Evolutionary conservation across 1,284 basidiomycete species (phyloP), one percentile per base, ranked within the genome.

Genomic region (Marasmius tenuissimus): DNA sequence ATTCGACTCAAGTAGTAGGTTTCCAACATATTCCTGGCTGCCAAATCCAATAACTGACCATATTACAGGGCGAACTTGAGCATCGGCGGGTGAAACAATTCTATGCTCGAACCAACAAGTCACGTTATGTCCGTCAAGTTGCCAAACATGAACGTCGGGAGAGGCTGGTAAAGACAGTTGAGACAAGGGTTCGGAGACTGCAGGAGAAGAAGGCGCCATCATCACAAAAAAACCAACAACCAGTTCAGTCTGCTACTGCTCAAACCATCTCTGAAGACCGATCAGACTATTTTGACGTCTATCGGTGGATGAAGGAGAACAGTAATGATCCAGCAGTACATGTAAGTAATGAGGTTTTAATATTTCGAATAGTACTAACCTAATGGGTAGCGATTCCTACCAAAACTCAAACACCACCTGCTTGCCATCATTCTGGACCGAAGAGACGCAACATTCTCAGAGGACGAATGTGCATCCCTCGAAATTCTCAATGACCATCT

Each of bases 361-460:
- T n/a, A n/a, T n/a, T n/a, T n/a, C n/a, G n/a, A n/a, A n/a, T n/a
- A n/a, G n/a, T n/a, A n/a, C n/a, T n/a, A n/a, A n/a, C n/a, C n/a
- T n/a, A n/a, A n/a, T n/a, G n/a, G n/a, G n/a, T n/a, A n/a, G n/a
- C n/a, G n/a, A n/a, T n/a, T n/a, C n/a, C n/a, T n/a, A n/a, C n/a
- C n/a, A n/a, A n/a, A n/a, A n/a, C n/a, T n/a, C n/a, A n/a, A n/a
- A n/a, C n/a, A n/a, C n/a, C n/a, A n/a, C n/a, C n/a, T n/a, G n/a
- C n/a, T n/a, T n/a, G n/a, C 14, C 20, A 49, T 18, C 9, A 8
- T n/a, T 49, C 20, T 49, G 45, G 70, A 71, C 0, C 67, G 75
- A 45, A 68, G 70, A 12, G 61, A 65, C 7, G 48, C 57, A 9
- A 7, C 27, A 34, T 75, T 71, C 48, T 63, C 73, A 2, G 58